Evolutionary conservation across 2,329 filamentous ascomycete species (phyloP).

Genomic region (Claviceps pusilla): DNA sequence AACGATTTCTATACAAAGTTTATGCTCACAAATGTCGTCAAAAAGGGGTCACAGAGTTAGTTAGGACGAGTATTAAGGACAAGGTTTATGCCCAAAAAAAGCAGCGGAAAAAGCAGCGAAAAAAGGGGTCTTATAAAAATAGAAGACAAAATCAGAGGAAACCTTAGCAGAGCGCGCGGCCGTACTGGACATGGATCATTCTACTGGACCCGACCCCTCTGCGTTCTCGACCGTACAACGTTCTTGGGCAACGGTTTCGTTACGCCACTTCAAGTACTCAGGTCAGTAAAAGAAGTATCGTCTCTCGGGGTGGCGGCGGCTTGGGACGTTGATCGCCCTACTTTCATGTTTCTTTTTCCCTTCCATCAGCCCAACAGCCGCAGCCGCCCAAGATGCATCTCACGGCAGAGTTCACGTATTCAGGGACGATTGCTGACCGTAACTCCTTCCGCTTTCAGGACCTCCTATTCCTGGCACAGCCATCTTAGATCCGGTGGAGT

Average conservation of each 20-base stretch:
- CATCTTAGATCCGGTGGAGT: not conserved
- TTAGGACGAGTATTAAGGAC: too few species aligned
- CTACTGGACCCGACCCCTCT: not conserved
- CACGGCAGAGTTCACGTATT: not conserved
- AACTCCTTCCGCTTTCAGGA: not conserved
- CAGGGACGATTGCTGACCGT: not conserved
- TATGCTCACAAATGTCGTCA: too few species aligned
- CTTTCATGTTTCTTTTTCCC: not conserved
- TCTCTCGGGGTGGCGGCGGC: not conserved
- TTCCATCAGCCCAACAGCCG: not conserved
- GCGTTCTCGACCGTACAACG: not conserved
- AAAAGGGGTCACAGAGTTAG: too few species aligned
- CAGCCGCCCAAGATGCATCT: not conserved
- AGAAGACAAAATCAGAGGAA: too few species aligned
- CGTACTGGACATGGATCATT: too few species aligned
- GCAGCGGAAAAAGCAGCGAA: too few species aligned
- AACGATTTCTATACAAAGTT: too few species aligned
- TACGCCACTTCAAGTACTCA: too few species aligned
- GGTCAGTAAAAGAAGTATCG: too few species aligned
- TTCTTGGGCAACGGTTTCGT: constrained; percentile 1
- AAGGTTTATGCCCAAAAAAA: too few species aligned
- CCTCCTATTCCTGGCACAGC: not conserved
- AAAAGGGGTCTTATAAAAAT: too few species aligned
- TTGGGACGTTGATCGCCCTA: not conserved
- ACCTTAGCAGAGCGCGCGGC: too few species aligned